Percentiles rank a stretch among this genome's conserved stretches.
Evolutionary conservation across 2,329 filamentous ascomycete species (phyloP).

Genomic region (Trichoderma pleuroti): DNA sequence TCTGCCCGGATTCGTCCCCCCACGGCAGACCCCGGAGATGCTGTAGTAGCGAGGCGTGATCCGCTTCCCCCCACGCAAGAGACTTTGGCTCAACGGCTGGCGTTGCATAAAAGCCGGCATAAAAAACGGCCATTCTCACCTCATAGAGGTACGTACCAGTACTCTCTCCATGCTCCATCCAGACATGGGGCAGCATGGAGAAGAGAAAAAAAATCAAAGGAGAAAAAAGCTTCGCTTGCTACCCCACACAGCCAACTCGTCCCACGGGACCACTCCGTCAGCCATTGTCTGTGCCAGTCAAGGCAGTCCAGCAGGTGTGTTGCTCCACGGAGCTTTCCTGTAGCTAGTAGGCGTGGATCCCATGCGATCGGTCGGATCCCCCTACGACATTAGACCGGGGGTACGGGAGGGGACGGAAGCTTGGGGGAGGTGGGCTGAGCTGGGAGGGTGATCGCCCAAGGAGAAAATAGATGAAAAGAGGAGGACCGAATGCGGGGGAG

Average conservation of each 20-base stretch:
- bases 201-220: neutral
- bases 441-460: conserved; percentile 13
- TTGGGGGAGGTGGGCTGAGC: conserved; percentile 19
- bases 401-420: conserved; percentile 20
- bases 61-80: conserved; percentile 17
- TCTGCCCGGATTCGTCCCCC: conserved; percentile 10
- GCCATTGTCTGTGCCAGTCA: conserved; percentile 14
- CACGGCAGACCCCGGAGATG: conserved; percentile 3
- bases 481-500: conserved; percentile 10
- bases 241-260: conserved; percentile 16
- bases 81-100: neutral
- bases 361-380: conserved; percentile 20
- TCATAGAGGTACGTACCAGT: neutral
- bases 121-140: neutral
- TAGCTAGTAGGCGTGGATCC: conserved; percentile 18
- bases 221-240: conserved; percentile 3
- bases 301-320: neutral
- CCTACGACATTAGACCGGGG: conserved; percentile 15
- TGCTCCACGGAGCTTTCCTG: conserved; percentile 18
- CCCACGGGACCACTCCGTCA: conserved; percentile 14
- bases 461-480: conserved; percentile 4
- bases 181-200: neutral
- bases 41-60: neutral
- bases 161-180: neutral
- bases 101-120: neutral